Evolutionary conservation across 108 stramenopile genomes (phyloP), one percentile per base, ranked within the genome.

Genomic region (Ochromonas danica): DNA sequence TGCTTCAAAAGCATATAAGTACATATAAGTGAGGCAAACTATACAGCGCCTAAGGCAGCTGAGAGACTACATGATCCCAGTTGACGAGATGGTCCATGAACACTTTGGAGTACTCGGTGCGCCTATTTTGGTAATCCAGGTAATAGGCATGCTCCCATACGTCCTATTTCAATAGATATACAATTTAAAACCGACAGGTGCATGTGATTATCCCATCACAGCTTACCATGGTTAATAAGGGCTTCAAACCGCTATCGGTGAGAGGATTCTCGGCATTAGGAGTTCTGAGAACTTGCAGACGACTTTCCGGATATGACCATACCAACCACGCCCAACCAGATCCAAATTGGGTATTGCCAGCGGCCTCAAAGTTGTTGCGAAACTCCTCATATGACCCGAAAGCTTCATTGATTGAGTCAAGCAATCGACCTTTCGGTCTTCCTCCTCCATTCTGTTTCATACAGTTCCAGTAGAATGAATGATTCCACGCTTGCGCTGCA

Each of bases 381-480:
- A 89, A 85, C 10, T 86, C 65, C 10, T 84, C 81, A 43, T 62
- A 87, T 10, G 77, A 71, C 10, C 86, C 86, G 42, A 89, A 87
- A 43, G 74, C 74, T 27, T 51, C 2, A 27, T 81, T 30, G 60
- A 89, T 89, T 61, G 65, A 62, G 22, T 82, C 77, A 43, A 84
- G 65, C 28, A 87, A 60, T 62, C 78, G 10, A 17, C 88, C 87
- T 14, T 78, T 87, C 1, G 90, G 90, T 42, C 78, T 41, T 1
- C 89, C 89, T 10, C 89, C 89, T 42, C 90, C 90, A n/a, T 63
- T 81, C 65, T 81, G 82, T 35, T 81, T 61, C 84, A 93, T 83
- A 61, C 86, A 89, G 70, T 91, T 88, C 89, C 89, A 93, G 83
- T 90, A 93, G 83, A 93, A 93, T 25, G 60, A 78, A 79, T 91